phyloP scores from a whole-genome alignment of 352 stramenopile genomes.

The Phytophthora ramorum region DNA sequence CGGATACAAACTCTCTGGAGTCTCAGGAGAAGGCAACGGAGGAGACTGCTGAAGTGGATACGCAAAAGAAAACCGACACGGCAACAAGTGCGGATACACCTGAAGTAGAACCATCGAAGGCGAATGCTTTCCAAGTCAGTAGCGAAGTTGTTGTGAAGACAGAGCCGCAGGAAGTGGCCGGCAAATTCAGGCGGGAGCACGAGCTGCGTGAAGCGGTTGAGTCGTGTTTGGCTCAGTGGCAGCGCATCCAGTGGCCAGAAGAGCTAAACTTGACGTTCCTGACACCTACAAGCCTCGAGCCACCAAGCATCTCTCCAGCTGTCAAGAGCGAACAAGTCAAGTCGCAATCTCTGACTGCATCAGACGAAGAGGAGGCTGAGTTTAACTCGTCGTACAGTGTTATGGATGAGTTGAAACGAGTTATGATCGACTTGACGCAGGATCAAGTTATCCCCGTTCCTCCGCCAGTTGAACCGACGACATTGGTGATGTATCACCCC shows the following conservation, averaged over 20 bases:
- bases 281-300: conserved; percentile 24
- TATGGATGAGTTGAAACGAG: conserved; percentile 78
- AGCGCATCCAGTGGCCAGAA: conserved; percentile 67
- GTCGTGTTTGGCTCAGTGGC: conserved; percentile 68
- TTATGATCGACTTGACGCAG: conserved; percentile 83
- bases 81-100: background rate
- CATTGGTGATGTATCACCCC: conserved; percentile 83
- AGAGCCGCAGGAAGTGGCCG: conserved; percentile 22
- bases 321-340: conserved; percentile 47
- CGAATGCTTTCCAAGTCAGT: background rate
- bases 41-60: background rate
- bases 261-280: conserved; percentile 63
- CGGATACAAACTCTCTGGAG: background rate
- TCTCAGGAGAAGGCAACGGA: conserved; percentile 6
- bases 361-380: conserved; percentile 29
- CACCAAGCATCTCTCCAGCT: conserved; percentile 1
- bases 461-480: conserved; percentile 50
- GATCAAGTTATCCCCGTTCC: conserved; percentile 43
- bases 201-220: conserved; percentile 58
- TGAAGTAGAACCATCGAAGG: conserved; percentile 4
- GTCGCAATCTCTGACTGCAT: conserved; percentile 7
- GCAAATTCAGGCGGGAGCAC: conserved; percentile 54
- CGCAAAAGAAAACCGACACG: background rate
- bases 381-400: conserved; percentile 32
- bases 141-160: conserved; percentile 32